Conservation (phyloP, 306 rosid genomes). For the Corylus heterophylla region DNA sequence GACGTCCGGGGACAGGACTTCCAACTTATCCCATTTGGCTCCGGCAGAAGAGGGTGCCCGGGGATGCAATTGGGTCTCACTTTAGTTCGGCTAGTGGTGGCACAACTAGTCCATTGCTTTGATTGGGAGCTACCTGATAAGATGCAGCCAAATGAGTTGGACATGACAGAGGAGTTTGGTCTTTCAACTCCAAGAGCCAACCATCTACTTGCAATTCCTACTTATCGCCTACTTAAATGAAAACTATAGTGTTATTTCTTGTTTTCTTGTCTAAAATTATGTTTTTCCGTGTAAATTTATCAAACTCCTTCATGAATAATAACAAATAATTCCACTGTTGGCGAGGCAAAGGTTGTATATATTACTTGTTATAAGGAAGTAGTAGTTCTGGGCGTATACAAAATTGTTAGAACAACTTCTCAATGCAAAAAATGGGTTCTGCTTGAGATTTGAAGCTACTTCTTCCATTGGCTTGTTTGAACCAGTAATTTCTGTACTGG, state of each 20-base stretch:
- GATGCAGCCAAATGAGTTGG: constrained; percentile 19
- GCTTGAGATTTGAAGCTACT: too few relatives aligned
- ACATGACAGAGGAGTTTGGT: constrained; percentile 44
- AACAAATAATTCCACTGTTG: too few relatives aligned
- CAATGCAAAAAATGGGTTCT: too few relatives aligned
- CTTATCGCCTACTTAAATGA: constrained; percentile 39
- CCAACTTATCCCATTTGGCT: constrained; percentile 46
- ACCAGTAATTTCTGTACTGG: too few relatives aligned
- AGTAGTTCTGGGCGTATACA: too few relatives aligned
- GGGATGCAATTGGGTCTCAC: constrained; percentile 43
- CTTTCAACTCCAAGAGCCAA: constrained; percentile 34
- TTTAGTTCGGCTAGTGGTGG: constrained; percentile 24
- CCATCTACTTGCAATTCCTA: constrained; percentile 36
- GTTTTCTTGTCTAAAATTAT: constrained; percentile 22
- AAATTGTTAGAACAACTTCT: too few relatives aligned
- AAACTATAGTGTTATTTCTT: too few relatives aligned
- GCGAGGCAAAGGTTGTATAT: too few relatives aligned
- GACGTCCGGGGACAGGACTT: constrained; percentile 36
- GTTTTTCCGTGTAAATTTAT: constrained; percentile 12
- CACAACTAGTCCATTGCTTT: constrained; percentile 47
- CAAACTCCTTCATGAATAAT: too few relatives aligned
- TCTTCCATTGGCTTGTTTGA: too few relatives aligned
- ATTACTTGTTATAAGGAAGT: too few relatives aligned
- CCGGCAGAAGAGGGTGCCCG: constrained; percentile 42
- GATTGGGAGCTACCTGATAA: constrained; percentile 37